These are phyloP conservation scores for Neonectria faginata DNA, from an alignment of 2,329 filamentous ascomycete species.

Conservation along the genomic window DNA sequence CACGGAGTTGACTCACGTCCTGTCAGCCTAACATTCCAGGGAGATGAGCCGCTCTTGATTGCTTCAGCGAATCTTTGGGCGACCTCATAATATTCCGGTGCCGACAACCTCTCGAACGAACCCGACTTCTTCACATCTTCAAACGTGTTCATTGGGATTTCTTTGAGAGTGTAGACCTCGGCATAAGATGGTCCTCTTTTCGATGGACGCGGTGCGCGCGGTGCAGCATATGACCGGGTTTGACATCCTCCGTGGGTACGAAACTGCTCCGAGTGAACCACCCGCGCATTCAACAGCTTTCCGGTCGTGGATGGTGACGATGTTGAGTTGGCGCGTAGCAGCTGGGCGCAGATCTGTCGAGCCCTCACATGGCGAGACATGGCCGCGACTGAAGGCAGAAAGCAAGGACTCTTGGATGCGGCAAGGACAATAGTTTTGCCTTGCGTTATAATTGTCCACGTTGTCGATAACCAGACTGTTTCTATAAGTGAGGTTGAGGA, in stretches of 20 bases:
- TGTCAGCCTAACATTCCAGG: conserved; percentile 35
- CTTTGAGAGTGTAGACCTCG: conserved; percentile 38
- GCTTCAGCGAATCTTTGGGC: conserved; percentile 39
- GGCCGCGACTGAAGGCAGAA: background rate
- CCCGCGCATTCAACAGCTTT: conserved; percentile 2
- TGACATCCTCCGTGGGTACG: conserved; percentile 19
- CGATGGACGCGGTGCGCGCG: conserved; percentile 32
- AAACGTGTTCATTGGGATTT: conserved; percentile 41
- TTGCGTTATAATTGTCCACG: background rate
- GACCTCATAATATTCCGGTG: conserved; percentile 43
- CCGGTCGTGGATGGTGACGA: conserved; percentile 6
- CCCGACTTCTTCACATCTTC: conserved; percentile 32
- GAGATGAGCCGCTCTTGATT: conserved; percentile 37
- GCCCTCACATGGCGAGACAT: conserved; percentile 25
- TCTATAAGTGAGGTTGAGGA: conserved; percentile 21
- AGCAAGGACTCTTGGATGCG: too few relatives aligned
- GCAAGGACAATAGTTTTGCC: background rate
- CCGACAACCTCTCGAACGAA: conserved; percentile 33
- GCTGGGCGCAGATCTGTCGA: conserved; percentile 16
- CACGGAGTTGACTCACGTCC: conserved; percentile 38
- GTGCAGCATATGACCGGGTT: conserved; percentile 35
- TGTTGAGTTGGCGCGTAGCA: conserved; percentile 24
- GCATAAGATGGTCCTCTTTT: conserved; percentile 10
- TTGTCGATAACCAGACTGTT: background rate
- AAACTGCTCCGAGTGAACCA: conserved; percentile 3